These are phyloP conservation scores for Fraxinus latifolia DNA, from an alignment of 305 asterid species.

Conservation along the genomic window DNA sequence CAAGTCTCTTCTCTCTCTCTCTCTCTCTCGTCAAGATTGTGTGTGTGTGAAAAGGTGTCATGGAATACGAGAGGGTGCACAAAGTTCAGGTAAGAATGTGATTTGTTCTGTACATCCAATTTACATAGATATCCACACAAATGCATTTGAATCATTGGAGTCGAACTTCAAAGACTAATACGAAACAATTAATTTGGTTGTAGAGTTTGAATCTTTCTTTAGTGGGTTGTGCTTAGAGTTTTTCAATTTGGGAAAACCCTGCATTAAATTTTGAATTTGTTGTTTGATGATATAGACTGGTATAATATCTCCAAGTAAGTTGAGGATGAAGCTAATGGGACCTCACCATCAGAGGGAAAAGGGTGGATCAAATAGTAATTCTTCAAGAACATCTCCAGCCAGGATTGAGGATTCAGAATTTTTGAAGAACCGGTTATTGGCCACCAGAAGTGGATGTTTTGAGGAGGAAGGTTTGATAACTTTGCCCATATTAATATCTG, in stretches of 20 bases:
- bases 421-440: constrained; percentile 73
- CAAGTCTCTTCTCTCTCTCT: background rate
- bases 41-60: background rate
- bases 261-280: background rate
- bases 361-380: constrained; percentile 75
- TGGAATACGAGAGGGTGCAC: constrained; percentile 8
- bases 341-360: constrained; percentile 58
- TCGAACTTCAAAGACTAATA: background rate
- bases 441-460: constrained; percentile 48
- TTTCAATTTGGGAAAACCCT: constrained; percentile 6
- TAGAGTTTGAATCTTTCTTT: constrained; percentile 8
- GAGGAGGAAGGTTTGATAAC: constrained; percentile 54
- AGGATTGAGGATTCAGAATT: constrained; percentile 74
- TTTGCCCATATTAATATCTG: constrained; percentile 4
- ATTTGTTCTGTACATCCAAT: background rate
- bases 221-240: constrained; percentile 17
- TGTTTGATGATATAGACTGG: constrained; percentile 55
- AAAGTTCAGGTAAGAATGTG: background rate
- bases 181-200: background rate
- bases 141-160: background rate
- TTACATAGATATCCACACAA: background rate
- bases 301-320: constrained; percentile 81
- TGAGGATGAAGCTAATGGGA: constrained; percentile 86
- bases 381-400: constrained; percentile 91
- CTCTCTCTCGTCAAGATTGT: background rate